phyloP scores from a whole-genome alignment of 768 basidiomycete species.

The Boletellus sp. region DNA sequence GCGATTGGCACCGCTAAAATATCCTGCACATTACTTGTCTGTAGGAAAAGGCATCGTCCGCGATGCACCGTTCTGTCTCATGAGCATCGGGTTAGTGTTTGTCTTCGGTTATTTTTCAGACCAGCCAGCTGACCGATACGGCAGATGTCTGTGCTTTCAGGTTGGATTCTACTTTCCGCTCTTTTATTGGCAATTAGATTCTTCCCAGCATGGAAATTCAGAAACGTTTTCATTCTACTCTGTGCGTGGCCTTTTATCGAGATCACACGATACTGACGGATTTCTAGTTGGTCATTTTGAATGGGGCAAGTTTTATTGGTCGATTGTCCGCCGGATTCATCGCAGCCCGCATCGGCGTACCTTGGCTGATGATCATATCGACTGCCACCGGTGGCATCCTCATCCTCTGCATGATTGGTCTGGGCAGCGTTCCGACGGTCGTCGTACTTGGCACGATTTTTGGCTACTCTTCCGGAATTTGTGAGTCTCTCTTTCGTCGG shows the following conservation, averaged over 20 bases:
- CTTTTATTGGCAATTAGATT: constrained; percentile 55
- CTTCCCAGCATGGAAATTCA: constrained; percentile 44
- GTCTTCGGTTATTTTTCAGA: background rate
- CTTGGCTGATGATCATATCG: constrained; percentile 39
- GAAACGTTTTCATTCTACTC: constrained; percentile 54
- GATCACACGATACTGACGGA: background rate
- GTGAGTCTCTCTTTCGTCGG: constrained; percentile 24
- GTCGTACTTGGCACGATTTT: constrained; percentile 40
- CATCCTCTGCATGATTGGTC: constrained; percentile 43
- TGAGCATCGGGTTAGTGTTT: constrained; percentile 20
- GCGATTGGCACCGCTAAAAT: constrained; percentile 34
- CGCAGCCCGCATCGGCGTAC: constrained; percentile 41
- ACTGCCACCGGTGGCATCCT: constrained; percentile 32
- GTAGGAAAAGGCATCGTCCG: constrained; percentile 12
- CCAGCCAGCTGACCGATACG: background rate
- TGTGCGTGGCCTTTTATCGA: constrained; percentile 27
- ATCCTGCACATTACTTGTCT: constrained; percentile 10
- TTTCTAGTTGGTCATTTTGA: constrained; percentile 48
- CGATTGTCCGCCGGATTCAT: constrained; percentile 45
- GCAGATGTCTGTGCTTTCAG: constrained; percentile 26
- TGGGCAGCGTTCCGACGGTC: constrained; percentile 33
- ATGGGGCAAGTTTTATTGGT: constrained; percentile 49
- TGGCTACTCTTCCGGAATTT: constrained; percentile 46
- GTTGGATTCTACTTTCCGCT: constrained; percentile 47
- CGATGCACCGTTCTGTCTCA: constrained; percentile 18